Base-by-base conservation (phyloP, 2,329 filamentous ascomycete genomes). In the Orbilia javanica region DNA sequence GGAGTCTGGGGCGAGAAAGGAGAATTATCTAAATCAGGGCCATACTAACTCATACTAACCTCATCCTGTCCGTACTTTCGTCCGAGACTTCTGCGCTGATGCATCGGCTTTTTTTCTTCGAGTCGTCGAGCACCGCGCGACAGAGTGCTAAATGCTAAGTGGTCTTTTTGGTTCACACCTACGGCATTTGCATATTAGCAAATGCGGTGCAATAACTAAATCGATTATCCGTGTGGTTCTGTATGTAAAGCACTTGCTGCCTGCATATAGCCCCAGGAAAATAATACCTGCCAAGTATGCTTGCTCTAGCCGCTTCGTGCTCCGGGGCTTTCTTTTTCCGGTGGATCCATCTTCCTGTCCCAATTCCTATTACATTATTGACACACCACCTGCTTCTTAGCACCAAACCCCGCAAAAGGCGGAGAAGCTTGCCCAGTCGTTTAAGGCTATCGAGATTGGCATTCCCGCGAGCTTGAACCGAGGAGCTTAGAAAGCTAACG, bases 351-450 rank as follows among this genome's bases (percentile, higher is more conserved):
- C 57, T 72, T 74, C 53, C 57, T 36, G 39, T 44, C 39, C 60
- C 62, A 50, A 52, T 66, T 73, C 70, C 53, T 67, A 63, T 67
- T 72, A 72, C 67, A 62, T 50, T 53, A 60, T 77, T 66, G 66
- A 77, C 73, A 70, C 55, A 77, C 73, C 72, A 78, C 74, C 62
- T 62, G 55, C 62, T 52, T 62, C 20, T 48, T 44, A 64, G 48
- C 48, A 77, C 67, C 67, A 67, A 77, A 78, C 74, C 74, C 74
- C 74, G 67, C 74, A 78, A 78, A 76, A 72, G 67, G 74, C 74
- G 74, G 74, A 78, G 74, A 78, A 78, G 74, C 74, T 72, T 72
- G 74, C 74, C 74, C 63, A 72, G 74, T 72, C 67, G 62, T 72
- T 72, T 78, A 78, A 71, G 62, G 72, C 65, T 67, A 62, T 77